phyloP scores from a whole-genome alignment of 78 protist species.

The Dictyostelium purpureum region DNA sequence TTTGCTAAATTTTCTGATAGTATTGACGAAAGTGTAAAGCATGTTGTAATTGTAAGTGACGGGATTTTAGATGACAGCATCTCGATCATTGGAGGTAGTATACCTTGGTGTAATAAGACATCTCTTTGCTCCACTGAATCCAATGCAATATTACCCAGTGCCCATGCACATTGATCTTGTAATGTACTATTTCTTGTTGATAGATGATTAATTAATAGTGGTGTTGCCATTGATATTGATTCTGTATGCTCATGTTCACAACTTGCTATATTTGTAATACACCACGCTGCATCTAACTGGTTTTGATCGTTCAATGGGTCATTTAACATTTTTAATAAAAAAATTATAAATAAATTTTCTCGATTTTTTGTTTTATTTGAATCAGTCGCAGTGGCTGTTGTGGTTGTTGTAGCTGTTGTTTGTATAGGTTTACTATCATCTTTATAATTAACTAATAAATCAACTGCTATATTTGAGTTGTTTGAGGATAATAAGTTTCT shows the following conservation, averaged over 20 bases:
- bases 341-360: neutral
- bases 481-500: neutral
- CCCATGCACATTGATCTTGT: conserved; percentile 76
- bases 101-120: conserved; percentile 20
- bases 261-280: conserved; percentile 53
- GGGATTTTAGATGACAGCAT: neutral
- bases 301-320: neutral
- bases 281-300: conserved; percentile 58
- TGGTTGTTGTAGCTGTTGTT: neutral
- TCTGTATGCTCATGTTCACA: neutral
- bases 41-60: neutral
- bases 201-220: conserved; percentile 14
- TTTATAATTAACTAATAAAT: neutral
- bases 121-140: conserved; percentile 13
- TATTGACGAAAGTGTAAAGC: neutral
- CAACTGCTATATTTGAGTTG: neutral
- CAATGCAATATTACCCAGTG: conserved; percentile 31
- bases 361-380: neutral
- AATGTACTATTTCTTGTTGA: conserved; percentile 10
- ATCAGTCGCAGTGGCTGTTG: neutral
- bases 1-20: neutral
- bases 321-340: conserved; percentile 5
- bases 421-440: neutral
- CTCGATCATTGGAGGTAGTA: neutral
- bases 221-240: neutral